Conservation (phyloP, 129 eudicot genomes). For the Oenanthe sinensis region DNA sequence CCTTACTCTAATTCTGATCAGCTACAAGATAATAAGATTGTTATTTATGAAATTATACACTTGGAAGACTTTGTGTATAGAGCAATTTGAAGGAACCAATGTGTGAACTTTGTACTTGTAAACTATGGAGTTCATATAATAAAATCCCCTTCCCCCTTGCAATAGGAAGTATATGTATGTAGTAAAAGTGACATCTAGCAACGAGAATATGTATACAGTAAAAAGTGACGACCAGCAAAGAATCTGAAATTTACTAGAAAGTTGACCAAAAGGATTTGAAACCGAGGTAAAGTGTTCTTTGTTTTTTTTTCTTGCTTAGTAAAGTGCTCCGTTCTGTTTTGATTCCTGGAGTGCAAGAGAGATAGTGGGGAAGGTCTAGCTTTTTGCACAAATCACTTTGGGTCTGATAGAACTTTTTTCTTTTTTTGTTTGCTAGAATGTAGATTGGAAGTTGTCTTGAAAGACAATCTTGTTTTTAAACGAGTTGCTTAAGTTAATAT, state of each 20-base stretch:
- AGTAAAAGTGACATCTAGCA: too few relatives aligned
- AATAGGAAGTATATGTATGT: too few relatives aligned
- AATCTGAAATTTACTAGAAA: background rate
- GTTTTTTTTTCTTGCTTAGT: background rate
- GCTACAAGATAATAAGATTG: background rate
- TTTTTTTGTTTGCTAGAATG: background rate
- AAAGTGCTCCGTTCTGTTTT: background rate
- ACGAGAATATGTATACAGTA: background rate
- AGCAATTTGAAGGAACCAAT: too few relatives aligned
- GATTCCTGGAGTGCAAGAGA: background rate
- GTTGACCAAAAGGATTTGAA: background rate
- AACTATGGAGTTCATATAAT: background rate
- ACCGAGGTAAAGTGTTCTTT: background rate
- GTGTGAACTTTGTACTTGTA: too few relatives aligned
- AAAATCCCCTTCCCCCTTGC: background rate
- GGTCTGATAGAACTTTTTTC: too few relatives aligned
- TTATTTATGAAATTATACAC: too few relatives aligned
- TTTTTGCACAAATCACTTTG: too few relatives aligned
- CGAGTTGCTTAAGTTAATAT: too few relatives aligned
- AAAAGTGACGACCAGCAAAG: background rate
- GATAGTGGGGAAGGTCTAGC: background rate
- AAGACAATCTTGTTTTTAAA: too few relatives aligned
- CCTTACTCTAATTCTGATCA: background rate
- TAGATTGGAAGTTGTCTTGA: too few relatives aligned
- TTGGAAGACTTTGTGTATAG: too few relatives aligned